Conservation (phyloP, 2,329 filamentous ascomycete species). For the Cyphellophora europaea region DNA sequence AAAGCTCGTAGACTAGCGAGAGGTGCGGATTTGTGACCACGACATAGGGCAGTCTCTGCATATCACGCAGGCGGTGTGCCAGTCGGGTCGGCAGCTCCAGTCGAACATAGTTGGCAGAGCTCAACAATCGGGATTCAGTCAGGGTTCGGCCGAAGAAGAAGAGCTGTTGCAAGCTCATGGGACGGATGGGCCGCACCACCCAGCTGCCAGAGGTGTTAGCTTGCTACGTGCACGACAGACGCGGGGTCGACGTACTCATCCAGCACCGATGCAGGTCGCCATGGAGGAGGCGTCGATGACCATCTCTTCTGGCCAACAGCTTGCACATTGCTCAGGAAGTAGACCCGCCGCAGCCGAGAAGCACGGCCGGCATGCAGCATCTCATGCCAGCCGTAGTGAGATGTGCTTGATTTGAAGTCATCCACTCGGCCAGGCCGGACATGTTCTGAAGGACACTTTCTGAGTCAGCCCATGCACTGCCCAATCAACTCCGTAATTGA, state of each 20-base stretch:
- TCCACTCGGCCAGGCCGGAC: too few relatives aligned
- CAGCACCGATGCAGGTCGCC: slow-evolving; percentile 49
- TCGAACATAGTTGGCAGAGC: slow-evolving; percentile 94
- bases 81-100: slow-evolving; percentile 88
- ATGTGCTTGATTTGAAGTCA: too few relatives aligned
- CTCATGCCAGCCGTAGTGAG: too few relatives aligned
- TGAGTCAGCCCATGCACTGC: too few relatives aligned
- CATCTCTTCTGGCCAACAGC: not conserved
- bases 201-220: slow-evolving; percentile 50
- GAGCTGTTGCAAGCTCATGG: slow-evolving; percentile 92
- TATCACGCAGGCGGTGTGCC: slow-evolving; percentile 89
- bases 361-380: slow-evolving; percentile 8
- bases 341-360: too few relatives aligned
- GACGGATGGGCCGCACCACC: slow-evolving; percentile 83
- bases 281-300: slow-evolving; percentile 32
- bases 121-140: slow-evolving; percentile 79
- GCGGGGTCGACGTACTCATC: slow-evolving; percentile 42
- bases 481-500: too few relatives aligned
- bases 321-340: too few relatives aligned
- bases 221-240: slow-evolving; percentile 9
- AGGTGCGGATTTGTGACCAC: slow-evolving; percentile 94
- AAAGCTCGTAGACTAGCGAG: slow-evolving; percentile 89
- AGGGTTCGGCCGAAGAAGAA: slow-evolving; percentile 95
- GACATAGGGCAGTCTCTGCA: slow-evolving; percentile 91
- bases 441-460: too few relatives aligned